Evolutionary conservation across 495 filamentous ascomycete genomes (phyloP).

Genomic region (Pyrenula massariospora): DNA sequence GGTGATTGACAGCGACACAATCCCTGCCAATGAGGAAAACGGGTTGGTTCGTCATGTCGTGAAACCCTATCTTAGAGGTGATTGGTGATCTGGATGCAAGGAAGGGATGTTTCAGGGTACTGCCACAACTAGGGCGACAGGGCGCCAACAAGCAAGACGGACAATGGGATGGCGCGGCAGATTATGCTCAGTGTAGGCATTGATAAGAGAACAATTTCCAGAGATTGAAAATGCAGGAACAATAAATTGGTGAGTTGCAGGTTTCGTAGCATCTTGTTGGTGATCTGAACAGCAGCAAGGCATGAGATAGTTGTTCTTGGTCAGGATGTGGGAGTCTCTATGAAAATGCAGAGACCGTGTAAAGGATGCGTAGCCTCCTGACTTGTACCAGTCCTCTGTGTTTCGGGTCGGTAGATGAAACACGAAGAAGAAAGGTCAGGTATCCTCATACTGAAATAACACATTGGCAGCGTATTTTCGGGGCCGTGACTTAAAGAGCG

Average conservation of each 20-base stretch:
- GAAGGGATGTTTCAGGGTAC: not conserved
- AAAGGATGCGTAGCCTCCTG: no score
- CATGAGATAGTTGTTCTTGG: no score
- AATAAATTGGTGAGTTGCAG: not conserved
- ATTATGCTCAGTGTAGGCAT: not conserved
- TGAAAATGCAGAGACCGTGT: no score
- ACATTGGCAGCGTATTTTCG: no score
- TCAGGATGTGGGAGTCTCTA: no score
- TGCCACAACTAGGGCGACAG: not conserved
- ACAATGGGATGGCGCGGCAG: not conserved
- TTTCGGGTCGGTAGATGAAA: no score
- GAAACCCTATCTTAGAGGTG: not conserved
- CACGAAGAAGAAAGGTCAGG: no score
- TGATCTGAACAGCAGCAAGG: no score
- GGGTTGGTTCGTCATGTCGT: not conserved
- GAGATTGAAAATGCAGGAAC: not conserved
- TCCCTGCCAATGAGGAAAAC: not conserved
- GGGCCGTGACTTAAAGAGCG: no score
- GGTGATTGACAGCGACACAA: not conserved
- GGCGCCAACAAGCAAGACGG: not conserved
- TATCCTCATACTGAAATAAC: no score
- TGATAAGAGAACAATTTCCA: not conserved
- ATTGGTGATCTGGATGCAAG: not conserved
- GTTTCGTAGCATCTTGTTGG: no score
- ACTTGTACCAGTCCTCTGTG: no score